Evolutionary conservation across 2,329 filamentous ascomycete genomes (phyloP).

Genomic region (Ambrosiella xylebori): DNA sequence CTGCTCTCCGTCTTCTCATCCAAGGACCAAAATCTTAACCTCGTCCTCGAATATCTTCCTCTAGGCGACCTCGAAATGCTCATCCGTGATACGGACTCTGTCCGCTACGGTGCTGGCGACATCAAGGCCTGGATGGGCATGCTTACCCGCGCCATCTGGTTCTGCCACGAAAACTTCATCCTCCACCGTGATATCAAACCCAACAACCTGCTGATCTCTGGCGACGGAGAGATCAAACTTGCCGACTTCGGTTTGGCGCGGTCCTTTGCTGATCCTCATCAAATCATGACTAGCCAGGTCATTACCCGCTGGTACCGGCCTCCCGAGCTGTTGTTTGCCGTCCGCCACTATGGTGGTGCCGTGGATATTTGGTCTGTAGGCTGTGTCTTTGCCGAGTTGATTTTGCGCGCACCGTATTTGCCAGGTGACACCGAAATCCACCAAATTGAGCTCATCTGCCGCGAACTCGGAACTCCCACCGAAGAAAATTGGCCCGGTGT

Average conservation of each 20-base stretch:
- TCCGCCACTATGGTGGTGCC: conserved; percentile 71
- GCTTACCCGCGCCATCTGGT: conserved; percentile 84
- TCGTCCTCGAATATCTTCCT: conserved; percentile 86
- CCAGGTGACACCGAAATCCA: conserved; percentile 72
- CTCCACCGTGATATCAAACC: conserved; percentile 97
- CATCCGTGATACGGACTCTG: conserved; percentile 62
- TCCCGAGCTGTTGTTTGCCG: conserved; percentile 82
- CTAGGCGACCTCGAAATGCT: conserved; percentile 91
- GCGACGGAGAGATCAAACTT: conserved; percentile 83
- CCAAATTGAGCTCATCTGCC: conserved; percentile 69
- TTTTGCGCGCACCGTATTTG: conserved; percentile 68
- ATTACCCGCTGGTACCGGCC: conserved; percentile 96
- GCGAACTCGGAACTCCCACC: conserved; percentile 73
- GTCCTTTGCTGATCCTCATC: conserved; percentile 73
- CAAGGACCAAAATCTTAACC: conserved; percentile 89
- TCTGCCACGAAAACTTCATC: conserved; percentile 88
- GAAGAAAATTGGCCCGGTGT: conserved; percentile 96
- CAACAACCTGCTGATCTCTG: conserved; percentile 89
- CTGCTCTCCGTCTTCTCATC: conserved; percentile 86
- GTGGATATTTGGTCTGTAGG: conserved; percentile 93
- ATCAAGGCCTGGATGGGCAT: conserved; percentile 99
- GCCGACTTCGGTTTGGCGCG: conserved; percentile 95
- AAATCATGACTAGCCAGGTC: conserved; percentile 80
- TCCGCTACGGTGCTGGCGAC: conserved; percentile 73
- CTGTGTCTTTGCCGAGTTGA: conserved; percentile 80